Percentiles rank a stretch among this genome's conserved stretches.
phyloP scores from a whole-genome alignment of 306 rosid species.

The Morella rubra region DNA sequence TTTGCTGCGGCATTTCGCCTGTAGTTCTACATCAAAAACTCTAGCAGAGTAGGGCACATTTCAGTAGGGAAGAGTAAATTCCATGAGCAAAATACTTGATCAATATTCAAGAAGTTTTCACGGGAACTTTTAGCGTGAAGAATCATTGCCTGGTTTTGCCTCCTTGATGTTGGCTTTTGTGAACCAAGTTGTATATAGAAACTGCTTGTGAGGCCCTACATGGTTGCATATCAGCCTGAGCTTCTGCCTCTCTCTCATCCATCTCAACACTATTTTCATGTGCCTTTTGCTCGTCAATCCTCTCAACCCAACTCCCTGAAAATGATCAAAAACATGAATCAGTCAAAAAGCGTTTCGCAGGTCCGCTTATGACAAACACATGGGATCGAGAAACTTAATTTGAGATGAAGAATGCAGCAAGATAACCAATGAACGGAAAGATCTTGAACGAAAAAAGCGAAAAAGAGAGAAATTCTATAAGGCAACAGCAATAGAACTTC shows the following conservation, averaged over 20 bases:
- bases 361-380: neutral
- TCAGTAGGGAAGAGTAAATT: neutral
- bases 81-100: slow-evolving; percentile 11
- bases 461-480: neutral
- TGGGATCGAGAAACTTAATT: neutral
- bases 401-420: neutral
- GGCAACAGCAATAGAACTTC: neutral
- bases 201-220: slow-evolving; percentile 75
- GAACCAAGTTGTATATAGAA: slow-evolving; percentile 83
- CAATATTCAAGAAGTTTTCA: slow-evolving; percentile 13
- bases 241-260: slow-evolving; percentile 97
- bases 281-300: slow-evolving; percentile 84
- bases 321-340: neutral
- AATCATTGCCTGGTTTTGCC: slow-evolving; percentile 27
- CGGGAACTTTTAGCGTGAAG: slow-evolving; percentile 37
- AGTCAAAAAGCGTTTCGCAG: neutral
- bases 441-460: neutral
- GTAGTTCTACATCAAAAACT: neutral
- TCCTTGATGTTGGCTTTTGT: slow-evolving; percentile 46
- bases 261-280: slow-evolving; percentile 78
- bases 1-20: neutral
- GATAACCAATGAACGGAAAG: neutral
- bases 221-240: slow-evolving; percentile 78
- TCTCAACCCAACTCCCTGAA: slow-evolving; percentile 75
- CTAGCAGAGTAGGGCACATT: neutral